Conservation (phyloP, 108 stramenopile species). For the Parietichytrium sp. region DNA sequence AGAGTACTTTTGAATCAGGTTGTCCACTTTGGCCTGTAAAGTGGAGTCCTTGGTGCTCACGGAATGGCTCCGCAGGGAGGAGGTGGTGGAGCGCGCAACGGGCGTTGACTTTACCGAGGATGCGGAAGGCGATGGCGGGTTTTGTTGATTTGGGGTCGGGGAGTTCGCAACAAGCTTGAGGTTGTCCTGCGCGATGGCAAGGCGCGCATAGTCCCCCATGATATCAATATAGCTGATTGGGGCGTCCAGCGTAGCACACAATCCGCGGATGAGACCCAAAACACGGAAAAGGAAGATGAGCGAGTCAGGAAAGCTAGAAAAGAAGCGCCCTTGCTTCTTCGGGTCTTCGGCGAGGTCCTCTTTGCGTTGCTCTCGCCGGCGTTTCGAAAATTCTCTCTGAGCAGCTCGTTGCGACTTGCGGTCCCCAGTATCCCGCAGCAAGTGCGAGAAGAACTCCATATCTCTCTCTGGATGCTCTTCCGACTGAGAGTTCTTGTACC, state of each 20-base stretch:
- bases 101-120: background rate
- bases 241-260: conserved; percentile 24
- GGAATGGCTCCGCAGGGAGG: background rate
- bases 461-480: conserved; percentile 22
- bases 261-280: conserved; percentile 2
- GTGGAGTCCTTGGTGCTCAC: background rate
- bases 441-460: conserved; percentile 13
- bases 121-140: background rate
- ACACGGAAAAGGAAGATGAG: conserved; percentile 32
- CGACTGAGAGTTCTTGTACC: conserved; percentile 37
- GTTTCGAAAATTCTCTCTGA: background rate
- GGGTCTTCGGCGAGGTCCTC: conserved; percentile 5
- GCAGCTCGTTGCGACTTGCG: conserved; percentile 5
- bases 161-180: background rate
- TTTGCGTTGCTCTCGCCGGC: background rate
- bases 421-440: conserved; percentile 24
- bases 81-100: background rate
- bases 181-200: background rate
- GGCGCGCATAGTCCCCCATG: background rate
- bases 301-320: conserved; percentile 1
- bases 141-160: background rate
- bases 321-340: background rate
- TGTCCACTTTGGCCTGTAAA: background rate
- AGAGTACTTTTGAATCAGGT: background rate
- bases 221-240: conserved; percentile 33